Evolutionary conservation across 768 basidiomycete genomes (phyloP).

Genomic region (Calocybe indica): DNA sequence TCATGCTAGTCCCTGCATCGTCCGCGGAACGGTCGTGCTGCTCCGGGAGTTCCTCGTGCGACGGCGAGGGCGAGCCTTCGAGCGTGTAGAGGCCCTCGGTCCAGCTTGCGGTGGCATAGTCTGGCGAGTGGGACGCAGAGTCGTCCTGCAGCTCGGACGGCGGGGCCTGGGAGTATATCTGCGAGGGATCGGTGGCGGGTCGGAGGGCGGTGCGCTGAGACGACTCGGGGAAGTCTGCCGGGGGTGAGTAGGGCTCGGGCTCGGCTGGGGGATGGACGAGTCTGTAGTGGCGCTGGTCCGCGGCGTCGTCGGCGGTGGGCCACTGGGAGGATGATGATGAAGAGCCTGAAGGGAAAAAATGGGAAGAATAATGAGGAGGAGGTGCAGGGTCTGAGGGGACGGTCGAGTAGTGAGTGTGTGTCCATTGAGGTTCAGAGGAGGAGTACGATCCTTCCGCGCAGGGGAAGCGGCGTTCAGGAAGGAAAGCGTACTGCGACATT

Average conservation of each 20-base stretch:
- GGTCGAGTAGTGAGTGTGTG: not conserved
- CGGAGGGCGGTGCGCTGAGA: conserved; percentile 13
- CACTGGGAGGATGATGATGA: conserved; percentile 1
- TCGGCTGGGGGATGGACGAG: too few relatives aligned
- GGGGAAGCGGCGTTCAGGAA: not conserved
- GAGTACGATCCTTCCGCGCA: not conserved
- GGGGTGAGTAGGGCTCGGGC: conserved; percentile 1
- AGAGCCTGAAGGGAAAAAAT: not conserved
- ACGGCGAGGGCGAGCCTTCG: too few relatives aligned
- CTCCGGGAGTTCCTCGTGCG: too few relatives aligned
- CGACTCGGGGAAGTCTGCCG: conserved; percentile 14
- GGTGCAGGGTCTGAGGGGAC: not conserved
- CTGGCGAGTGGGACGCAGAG: conserved; percentile 15
- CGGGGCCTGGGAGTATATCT: conserved; percentile 2
- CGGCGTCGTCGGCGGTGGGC: too few relatives aligned
- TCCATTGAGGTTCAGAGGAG: not conserved
- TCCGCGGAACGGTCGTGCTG: too few relatives aligned
- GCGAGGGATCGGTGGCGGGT: conserved; percentile 1
- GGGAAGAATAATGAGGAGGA: not conserved
- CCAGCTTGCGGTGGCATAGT: too few relatives aligned
- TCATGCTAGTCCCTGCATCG: not conserved
- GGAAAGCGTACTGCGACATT: conserved; percentile 3
- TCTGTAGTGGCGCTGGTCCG: too few relatives aligned
- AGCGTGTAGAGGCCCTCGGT: too few relatives aligned
- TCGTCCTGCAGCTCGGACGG: conserved; percentile 8